Percentiles rank a stretch among this genome's conserved stretches.
Conservation (phyloP, 2,329 filamentous ascomycete genomes). For the Pestalotiopsis fici region DNA sequence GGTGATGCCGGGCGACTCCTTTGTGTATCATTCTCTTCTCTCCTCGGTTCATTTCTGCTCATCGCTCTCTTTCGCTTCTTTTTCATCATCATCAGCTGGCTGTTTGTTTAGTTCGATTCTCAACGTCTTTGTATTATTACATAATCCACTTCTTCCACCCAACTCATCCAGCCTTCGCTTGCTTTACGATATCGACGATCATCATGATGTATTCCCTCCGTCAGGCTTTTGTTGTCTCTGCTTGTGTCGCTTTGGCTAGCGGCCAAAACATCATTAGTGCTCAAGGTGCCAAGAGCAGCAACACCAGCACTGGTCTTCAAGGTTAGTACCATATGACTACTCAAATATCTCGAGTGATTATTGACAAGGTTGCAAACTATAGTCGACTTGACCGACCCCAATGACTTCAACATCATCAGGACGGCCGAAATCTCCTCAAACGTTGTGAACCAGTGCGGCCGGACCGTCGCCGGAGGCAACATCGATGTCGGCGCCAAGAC, state of each 20-base stretch:
- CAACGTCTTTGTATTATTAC: constrained; percentile 11
- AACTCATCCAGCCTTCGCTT: background rate
- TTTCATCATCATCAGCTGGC: background rate
- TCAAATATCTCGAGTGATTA: background rate
- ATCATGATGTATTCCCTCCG: background rate
- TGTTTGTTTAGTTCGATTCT: constrained; percentile 2
- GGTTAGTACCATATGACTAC: background rate
- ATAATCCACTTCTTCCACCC: constrained; percentile 5
- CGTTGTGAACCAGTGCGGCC: constrained; percentile 61
- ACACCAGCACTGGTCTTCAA: constrained; percentile 19
- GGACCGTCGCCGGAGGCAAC: constrained; percentile 60
- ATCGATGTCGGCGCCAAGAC: constrained; percentile 62
- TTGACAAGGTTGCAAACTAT: background rate
- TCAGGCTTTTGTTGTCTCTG: constrained; percentile 11
- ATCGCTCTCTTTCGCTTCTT: background rate
- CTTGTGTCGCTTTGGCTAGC: constrained; percentile 25
- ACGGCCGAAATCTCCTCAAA: constrained; percentile 54
- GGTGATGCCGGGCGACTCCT: background rate
- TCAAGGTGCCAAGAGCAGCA: constrained; percentile 24
- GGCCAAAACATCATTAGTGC: constrained; percentile 32
- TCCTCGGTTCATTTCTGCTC: background rate
- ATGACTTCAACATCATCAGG: constrained; percentile 62
- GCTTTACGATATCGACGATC: background rate
- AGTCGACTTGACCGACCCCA: constrained; percentile 5
- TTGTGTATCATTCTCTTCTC: background rate